Base-by-base conservation (phyloP, 202 grass and related monocot species). In the Hordeum pubiflorum region DNA sequence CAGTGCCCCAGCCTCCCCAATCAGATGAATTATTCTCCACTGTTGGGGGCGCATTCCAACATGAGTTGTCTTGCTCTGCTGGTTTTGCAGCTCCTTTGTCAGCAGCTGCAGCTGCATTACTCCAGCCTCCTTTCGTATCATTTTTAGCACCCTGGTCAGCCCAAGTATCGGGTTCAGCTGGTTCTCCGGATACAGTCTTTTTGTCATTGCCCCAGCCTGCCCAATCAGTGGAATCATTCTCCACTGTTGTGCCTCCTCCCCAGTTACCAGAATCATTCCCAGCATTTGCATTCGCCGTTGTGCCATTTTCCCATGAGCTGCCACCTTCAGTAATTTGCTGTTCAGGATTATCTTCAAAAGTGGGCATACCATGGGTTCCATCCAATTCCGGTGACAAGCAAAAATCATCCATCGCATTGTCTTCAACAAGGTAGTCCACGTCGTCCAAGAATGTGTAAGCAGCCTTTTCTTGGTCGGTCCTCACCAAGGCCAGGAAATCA, bases 401-500 rank as follows among this genome's bases (percentile, higher is more conserved):
- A 33, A 77, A n/a, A 75, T 91, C 71, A 68, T 91, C 84, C 27
- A 79, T n/a, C 1, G 79, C 82, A 4, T 91, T 90, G 40, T 87
- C 76, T 59, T 87, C 94, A 62, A 78, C 72, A 48, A 97, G 90
- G 33, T 94, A 88, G 80, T 97, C 92, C 55, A 94, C 86, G 82
- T 97, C 92, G 52, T 89, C 84, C 24, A 93, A 86, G 79, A 86
- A 97, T 56, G 77, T 82, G 79, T 76, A 75, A 21, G 64, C 77
- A 43, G 77, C 69, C 34, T 93, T 87, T 72, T 87, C 83, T 91
- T 93, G 82, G 71, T 82, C 82, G 0, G 81, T 93, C 65, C 91
- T 88, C 59, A 97, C 91, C 75, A 93, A 81, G 12, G 89, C 87
- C 74, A 97, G 83, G 86, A 93, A 93, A 72, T 97, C 94, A 24